These are phyloP conservation scores for Pichia terricola DNA, from an alignment of 1,139 yeast genomes.

Conservation along the genomic window DNA sequence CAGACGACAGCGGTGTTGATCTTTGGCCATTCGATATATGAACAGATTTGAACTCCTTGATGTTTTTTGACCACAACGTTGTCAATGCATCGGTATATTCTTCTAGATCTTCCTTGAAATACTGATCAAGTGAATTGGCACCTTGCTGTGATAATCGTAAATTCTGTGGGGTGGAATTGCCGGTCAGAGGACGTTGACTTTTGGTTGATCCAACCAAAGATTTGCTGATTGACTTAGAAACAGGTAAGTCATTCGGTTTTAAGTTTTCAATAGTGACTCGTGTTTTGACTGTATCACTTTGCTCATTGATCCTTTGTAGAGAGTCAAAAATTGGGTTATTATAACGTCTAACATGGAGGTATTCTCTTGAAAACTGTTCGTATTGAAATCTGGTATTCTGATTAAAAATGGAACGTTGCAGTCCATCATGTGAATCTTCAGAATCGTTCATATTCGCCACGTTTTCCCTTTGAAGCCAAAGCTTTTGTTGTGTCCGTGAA, in stretches of 20 bases:
- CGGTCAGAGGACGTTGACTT: too few relatives aligned
- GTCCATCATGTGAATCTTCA: slow-evolving; percentile 11
- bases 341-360: slow-evolving; percentile 58
- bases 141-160: too few relatives aligned
- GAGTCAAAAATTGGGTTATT: slow-evolving; percentile 62
- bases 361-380: slow-evolving; percentile 68
- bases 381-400: slow-evolving; percentile 46
- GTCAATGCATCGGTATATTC: slow-evolving; percentile 11
- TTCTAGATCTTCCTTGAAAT: slow-evolving; percentile 14
- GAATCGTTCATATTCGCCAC: slow-evolving; percentile 19
- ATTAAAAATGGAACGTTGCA: neutral
- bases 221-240: too few relatives aligned
- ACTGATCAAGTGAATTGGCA: too few relatives aligned
- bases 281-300: neutral
- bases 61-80: slow-evolving; percentile 18
- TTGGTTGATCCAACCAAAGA: too few relatives aligned
- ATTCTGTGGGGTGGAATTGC: too few relatives aligned
- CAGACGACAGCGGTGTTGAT: neutral
- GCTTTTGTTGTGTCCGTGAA: slow-evolving; percentile 71
- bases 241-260: too few relatives aligned
- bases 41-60: slow-evolving; percentile 9
- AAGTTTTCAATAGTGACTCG: neutral
- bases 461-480: slow-evolving; percentile 75
- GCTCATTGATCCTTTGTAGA: slow-evolving; percentile 27
- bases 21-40: slow-evolving; percentile 1